A percentile compares a stretch with the other conserved stretches of the same genome.
Conservation (phyloP, 176 grass and related monocot genomes). For the Urochloa ruziziensis region DNA sequence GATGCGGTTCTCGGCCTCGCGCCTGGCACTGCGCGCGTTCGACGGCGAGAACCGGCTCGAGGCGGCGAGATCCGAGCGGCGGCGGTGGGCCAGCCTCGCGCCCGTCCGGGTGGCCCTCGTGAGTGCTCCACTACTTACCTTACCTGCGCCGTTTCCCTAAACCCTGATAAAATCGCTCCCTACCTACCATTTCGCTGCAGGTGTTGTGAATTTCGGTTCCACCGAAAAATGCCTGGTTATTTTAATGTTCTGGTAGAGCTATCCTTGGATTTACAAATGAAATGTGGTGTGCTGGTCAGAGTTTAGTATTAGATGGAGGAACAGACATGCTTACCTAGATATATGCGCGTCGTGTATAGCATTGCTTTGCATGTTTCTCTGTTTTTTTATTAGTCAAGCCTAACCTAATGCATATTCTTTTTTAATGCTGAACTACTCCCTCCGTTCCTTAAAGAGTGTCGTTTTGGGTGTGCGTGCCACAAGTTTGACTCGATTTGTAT, state of each 20-base stretch:
- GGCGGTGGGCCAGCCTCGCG: slow-evolving; percentile 45
- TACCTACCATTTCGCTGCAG: slow-evolving; percentile 6
- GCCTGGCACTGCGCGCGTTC: slow-evolving; percentile 40
- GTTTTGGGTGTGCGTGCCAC: too few relatives aligned
- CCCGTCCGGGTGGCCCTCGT: slow-evolving; percentile 49
- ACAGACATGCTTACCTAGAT: slow-evolving; percentile 51
- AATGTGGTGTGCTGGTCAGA: slow-evolving; percentile 18
- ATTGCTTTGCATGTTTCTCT: slow-evolving; percentile 19
- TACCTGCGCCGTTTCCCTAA: neutral
- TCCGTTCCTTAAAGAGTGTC: too few relatives aligned
- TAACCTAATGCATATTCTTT: slow-evolving; percentile 10
- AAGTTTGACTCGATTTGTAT: too few relatives aligned
- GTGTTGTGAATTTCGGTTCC: slow-evolving; percentile 1
- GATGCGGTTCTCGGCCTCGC: slow-evolving; percentile 43
- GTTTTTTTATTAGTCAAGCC: slow-evolving; percentile 21
- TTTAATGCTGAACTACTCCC: slow-evolving; percentile 2
- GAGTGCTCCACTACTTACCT: slow-evolving; percentile 18
- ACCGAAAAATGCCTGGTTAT: neutral
- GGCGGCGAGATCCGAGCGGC: slow-evolving; percentile 49
- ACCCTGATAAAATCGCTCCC: slow-evolving; percentile 10
- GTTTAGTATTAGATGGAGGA: slow-evolving; percentile 19
- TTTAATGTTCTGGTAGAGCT: neutral
- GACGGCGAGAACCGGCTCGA: slow-evolving; percentile 46
- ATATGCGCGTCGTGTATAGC: neutral
- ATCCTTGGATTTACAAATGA: slow-evolving; percentile 8